phyloP scores from a whole-genome alignment of 805 yeast genomes.

The Ogataea populi-albae region DNA sequence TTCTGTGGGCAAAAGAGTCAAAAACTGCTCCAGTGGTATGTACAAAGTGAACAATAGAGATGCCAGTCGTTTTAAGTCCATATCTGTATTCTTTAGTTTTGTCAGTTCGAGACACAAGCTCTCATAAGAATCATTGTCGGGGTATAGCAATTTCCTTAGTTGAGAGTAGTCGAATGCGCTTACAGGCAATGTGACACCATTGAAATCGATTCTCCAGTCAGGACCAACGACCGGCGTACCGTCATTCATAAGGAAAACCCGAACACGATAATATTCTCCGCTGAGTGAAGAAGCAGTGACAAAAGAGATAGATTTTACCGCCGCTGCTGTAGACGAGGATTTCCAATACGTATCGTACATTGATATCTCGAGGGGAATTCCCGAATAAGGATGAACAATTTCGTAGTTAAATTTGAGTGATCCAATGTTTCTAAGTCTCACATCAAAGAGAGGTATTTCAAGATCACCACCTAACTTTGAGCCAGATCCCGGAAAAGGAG shows the following conservation, averaged over 20 bases:
- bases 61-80: constrained; percentile 36
- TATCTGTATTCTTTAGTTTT: constrained; percentile 10
- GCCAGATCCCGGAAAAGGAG: constrained; percentile 36
- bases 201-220: constrained; percentile 48
- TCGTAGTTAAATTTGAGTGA: constrained; percentile 73
- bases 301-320: constrained; percentile 49
- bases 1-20: constrained; percentile 52
- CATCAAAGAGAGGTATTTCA: constrained; percentile 75
- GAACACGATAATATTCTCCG: constrained; percentile 72
- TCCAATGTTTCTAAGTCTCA: constrained; percentile 79
- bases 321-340: constrained; percentile 56
- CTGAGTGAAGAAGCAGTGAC: constrained; percentile 89
- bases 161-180: constrained; percentile 55
- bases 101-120: constrained; percentile 16
- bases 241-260: constrained; percentile 72
- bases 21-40: constrained; percentile 57
- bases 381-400: constrained; percentile 85
- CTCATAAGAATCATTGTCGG: constrained; percentile 14
- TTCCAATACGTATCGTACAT: constrained; percentile 98
- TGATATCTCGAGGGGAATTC: constrained; percentile 79
- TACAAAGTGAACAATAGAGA: constrained; percentile 45
- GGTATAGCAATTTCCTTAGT: constrained; percentile 28
- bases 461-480: constrained; percentile 38
- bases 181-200: constrained; percentile 54
- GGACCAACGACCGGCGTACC: constrained; percentile 86